Evolutionary conservation across 148 eudicot species (phyloP).

Genomic region (Amaranthus palmeri): DNA sequence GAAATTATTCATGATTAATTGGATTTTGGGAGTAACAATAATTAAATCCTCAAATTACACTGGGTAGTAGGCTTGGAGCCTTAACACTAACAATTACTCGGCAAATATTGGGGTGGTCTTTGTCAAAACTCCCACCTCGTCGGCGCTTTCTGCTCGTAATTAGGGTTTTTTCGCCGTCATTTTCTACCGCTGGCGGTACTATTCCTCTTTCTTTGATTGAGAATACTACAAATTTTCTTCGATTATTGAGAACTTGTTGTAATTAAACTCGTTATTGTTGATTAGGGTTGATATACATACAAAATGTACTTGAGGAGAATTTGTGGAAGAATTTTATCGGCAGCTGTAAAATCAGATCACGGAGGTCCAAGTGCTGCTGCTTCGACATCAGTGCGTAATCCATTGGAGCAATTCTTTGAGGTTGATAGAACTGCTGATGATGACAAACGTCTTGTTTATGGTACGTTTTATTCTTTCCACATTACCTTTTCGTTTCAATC

Average conservation of each 20-base stretch:
- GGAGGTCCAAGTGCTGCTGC: slow-evolving; percentile 16
- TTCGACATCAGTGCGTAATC: slow-evolving; percentile 16
- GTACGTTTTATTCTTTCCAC: neutral
- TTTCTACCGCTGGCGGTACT: too few species aligned
- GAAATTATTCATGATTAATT: too few species aligned
- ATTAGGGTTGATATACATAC: neutral
- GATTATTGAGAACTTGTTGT: neutral
- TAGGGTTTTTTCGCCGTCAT: too few species aligned
- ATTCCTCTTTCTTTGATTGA: neutral
- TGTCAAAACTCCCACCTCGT: too few species aligned
- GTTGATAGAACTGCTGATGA: slow-evolving; percentile 27
- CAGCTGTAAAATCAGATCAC: slow-evolving; percentile 21
- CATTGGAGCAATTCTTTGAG: slow-evolving; percentile 33
- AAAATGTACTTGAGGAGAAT: slow-evolving; percentile 26
- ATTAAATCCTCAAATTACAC: too few species aligned
- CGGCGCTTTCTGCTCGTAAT: too few species aligned
- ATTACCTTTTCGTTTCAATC: too few species aligned
- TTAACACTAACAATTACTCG: too few species aligned
- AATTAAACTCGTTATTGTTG: neutral
- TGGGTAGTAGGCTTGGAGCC: too few species aligned
- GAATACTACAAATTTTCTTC: neutral
- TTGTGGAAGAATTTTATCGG: slow-evolving; percentile 20
- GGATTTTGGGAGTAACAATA: too few species aligned
- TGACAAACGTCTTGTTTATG: slow-evolving; percentile 30
- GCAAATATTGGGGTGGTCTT: too few species aligned